These are phyloP conservation scores for Cutaneotrichosporon cutaneum DNA, from an alignment of 1,284 basidiomycete genomes.

Conservation along the genomic window DNA sequence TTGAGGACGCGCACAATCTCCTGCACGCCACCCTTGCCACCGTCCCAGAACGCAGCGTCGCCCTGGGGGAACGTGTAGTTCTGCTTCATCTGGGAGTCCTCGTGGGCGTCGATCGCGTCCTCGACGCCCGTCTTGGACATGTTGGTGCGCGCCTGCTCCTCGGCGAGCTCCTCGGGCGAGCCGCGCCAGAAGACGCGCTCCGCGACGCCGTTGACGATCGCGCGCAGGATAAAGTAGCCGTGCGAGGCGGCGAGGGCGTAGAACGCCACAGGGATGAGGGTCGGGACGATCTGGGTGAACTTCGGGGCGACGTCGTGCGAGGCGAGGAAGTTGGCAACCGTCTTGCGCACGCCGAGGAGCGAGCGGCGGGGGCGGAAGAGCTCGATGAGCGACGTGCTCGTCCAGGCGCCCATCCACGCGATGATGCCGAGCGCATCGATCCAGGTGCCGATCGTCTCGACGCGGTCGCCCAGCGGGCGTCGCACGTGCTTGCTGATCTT, in stretches of 20 bases:
- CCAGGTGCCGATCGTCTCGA: conserved; percentile 93
- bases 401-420: conserved; percentile 79
- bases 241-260: conserved; percentile 76
- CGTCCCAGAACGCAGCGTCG: conserved; percentile 44
- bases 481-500: conserved; percentile 86
- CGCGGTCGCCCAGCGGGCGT: conserved; percentile 78
- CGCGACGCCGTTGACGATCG: conserved; percentile 66
- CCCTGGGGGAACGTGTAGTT: conserved; percentile 5
- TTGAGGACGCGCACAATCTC: conserved; percentile 41
- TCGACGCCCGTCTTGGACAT: conserved; percentile 9
- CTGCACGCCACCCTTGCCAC: conserved; percentile 40
- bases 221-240: conserved; percentile 68
- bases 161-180: conserved; percentile 60
- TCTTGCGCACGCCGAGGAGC: conserved; percentile 8
- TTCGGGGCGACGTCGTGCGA: conserved; percentile 35
- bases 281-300: conserved; percentile 36
- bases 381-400: conserved; percentile 81
- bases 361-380: conserved; percentile 62
- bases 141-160: conserved; percentile 5
- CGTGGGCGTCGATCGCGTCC: conserved; percentile 13
- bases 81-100: background rate
- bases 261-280: conserved; percentile 65
- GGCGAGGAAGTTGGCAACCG: conserved; percentile 36
- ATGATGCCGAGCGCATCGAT: conserved; percentile 82
- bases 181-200: conserved; percentile 72